Evolutionary conservation across 139 green algal species (phyloP), one percentile per base, ranked within the genome.

Genomic region (Pseudopediastrum boryanum): DNA sequence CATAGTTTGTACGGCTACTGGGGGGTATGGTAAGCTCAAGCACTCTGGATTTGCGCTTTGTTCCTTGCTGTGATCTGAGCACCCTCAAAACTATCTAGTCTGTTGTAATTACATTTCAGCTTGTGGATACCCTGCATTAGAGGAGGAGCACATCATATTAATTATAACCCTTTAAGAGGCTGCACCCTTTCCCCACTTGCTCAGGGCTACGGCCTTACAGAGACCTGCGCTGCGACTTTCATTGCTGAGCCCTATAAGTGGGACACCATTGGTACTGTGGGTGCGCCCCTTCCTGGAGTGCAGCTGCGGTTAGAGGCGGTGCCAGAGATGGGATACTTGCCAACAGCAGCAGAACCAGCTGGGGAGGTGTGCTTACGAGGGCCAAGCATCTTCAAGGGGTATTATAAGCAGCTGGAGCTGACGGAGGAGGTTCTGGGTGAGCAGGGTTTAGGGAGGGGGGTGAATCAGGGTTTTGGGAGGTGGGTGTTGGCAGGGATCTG

Each of bases 201-300:
- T 42, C 92, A 97, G 91, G 94, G 94, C 25, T 98, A 98, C 71
- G 94, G 94, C 29, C 82, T 98, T 59, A 98, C 94, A 5, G 94
- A 98, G 87, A 95, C 93, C 0, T 97, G 92, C 66, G 94, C 90
- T 16, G 94, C 90, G 8, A 93, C 88, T 35, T 98, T 92, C 88
- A 82, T 95, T 66, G 87, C 89, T n/a, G 68, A 70, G 48, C 89
- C 89, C 23, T 80, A 80, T 75, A 75, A 72, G 29, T 65, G 51
- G 36, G n/a, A 75, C 2, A 77, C 89, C 51, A 35, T 79, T 8
- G 83, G 82, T 52, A 98, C 92, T 10, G 94, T 98, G 68, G 92
- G 95, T 13, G 75, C 85, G 3, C 90, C 91, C 2, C 80, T 93
- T 80, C 93, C 94, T 12, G 77, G 79, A 58, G 77, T 93, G 36